Evolutionary conservation across 2,329 filamentous ascomycete species (phyloP), one percentile per base, ranked within the genome.

Genomic region (Fusarium udum): DNA sequence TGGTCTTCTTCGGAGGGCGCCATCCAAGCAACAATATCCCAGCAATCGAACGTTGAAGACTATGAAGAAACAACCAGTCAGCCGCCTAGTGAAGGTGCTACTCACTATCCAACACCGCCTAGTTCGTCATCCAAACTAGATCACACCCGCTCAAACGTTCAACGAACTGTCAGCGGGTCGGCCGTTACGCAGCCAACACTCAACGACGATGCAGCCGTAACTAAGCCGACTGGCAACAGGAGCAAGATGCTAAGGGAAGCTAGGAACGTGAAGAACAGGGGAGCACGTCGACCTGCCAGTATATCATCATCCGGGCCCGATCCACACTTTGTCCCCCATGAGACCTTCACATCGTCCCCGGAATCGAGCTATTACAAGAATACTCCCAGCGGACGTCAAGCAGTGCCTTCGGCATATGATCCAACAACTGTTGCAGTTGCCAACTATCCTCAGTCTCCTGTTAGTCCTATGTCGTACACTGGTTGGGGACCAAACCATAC

Each of bases 101-200:
- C 67, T 61, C 71, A 69, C 40, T 60, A 60, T 28, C 45, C 72
- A 60, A 64, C 69, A 18, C 63, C 72, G 18, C 69, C 72, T 11
- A 72, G 64, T 48, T 66, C 68, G 39, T 56, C 61, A 51, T 72
- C 67, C n/a, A 73, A 71, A 57, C 40, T 40, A 37, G 63, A 69
- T 49, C 48, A 64, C 48, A 55, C 64, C 45, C 43, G 57, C 48
- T 69, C 64, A 15, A 64, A 34, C 45, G 51, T 55, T 31, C 61
- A 60, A 56, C 66, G 67, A 37, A 58, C 55, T 56, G 45, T 37
- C 48, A 67, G 42, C 71, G 69, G 71, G 70, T 70, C 69, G 32
- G 43, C 58, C 55, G 72, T 74, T 75, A 74, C 72, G 68, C 72
- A 75, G 32, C 64, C 63, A 57, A 64, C 72, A 39, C 37, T 66